Conservation (phyloP, 192 early-diverging fungal genomes). For the Backusella luteola region DNA sequence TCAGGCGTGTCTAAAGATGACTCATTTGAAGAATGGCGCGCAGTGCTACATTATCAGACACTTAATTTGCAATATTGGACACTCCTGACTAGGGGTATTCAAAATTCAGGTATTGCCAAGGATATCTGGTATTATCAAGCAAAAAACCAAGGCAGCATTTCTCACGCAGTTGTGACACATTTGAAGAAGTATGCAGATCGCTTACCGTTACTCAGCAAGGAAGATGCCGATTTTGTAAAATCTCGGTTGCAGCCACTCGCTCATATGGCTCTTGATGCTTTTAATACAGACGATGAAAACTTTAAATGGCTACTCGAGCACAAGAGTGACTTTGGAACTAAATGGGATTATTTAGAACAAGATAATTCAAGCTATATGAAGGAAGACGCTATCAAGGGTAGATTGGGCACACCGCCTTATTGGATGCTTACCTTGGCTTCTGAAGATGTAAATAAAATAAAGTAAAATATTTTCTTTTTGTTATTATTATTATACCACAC, state of each 20-base stretch:
- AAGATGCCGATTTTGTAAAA: slow-evolving; percentile 16
- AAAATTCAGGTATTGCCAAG: slow-evolving; percentile 47
- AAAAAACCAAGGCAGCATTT: slow-evolving; percentile 42
- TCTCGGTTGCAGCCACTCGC: slow-evolving; percentile 42
- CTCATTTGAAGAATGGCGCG: slow-evolving; percentile 4
- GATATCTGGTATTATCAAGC: slow-evolving; percentile 56
- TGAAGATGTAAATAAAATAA: slow-evolving; percentile 8
- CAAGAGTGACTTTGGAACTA: neutral
- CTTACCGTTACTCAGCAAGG: slow-evolving; percentile 24
- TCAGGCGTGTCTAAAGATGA: neutral
- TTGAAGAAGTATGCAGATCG: slow-evolving; percentile 33
- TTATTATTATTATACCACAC: neutral
- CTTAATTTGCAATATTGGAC: slow-evolving; percentile 62
- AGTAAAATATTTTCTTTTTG: neutral
- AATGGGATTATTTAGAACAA: slow-evolving; percentile 1
- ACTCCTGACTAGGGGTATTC: slow-evolving; percentile 48
- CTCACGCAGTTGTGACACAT: slow-evolving; percentile 43
- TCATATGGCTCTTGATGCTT: slow-evolving; percentile 45
- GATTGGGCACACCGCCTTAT: slow-evolving; percentile 45
- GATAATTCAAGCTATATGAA: slow-evolving; percentile 7
- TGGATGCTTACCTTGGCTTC: slow-evolving; percentile 42
- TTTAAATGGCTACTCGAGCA: neutral
- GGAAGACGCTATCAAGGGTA: slow-evolving; percentile 6
- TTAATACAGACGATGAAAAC: slow-evolving; percentile 19
- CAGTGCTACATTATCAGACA: slow-evolving; percentile 37